Evolutionary conservation across 2,329 filamentous ascomycete species (phyloP).

Genomic region (Penicillium griseofulvum): DNA sequence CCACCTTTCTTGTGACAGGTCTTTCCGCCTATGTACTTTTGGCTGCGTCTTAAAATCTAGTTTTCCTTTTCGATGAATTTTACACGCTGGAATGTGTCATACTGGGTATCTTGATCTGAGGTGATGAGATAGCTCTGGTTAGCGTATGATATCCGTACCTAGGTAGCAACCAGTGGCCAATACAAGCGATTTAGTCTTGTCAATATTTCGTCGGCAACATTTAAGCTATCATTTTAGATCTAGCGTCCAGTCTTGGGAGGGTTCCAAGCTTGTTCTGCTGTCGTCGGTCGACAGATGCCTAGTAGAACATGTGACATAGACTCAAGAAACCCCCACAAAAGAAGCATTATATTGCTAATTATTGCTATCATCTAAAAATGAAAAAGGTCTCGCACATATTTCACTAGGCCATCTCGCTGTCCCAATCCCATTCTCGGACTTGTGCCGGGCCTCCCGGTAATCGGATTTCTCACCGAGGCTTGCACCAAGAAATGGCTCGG

Average conservation of each 20-base stretch:
- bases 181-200: conserved; percentile 5
- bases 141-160: conserved; percentile 5
- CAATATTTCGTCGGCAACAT: not conserved
- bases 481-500: conserved; percentile 18
- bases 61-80: conserved; percentile 24
- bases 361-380: not conserved
- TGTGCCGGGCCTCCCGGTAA: conserved; percentile 27
- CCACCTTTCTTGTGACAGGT: conserved; percentile 32
- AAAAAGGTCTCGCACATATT: not conserved
- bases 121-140: conserved; percentile 4
- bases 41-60: conserved; percentile 35
- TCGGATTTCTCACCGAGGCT: conserved; percentile 31
- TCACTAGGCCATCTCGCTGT: not conserved
- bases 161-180: conserved; percentile 4
- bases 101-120: conserved; percentile 13
- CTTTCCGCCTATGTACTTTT: conserved; percentile 36
- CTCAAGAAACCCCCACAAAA: not conserved
- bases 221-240: not conserved
- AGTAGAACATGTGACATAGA: not conserved
- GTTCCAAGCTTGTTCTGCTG: not conserved
- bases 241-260: not conserved
- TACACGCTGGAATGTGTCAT: conserved; percentile 25
- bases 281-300: not conserved
- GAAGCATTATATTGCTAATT: not conserved
- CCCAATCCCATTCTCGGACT: conserved; percentile 26